Conservation (phyloP, 2,329 filamentous ascomycete species). For the Xylariaceae sp. region DNA sequence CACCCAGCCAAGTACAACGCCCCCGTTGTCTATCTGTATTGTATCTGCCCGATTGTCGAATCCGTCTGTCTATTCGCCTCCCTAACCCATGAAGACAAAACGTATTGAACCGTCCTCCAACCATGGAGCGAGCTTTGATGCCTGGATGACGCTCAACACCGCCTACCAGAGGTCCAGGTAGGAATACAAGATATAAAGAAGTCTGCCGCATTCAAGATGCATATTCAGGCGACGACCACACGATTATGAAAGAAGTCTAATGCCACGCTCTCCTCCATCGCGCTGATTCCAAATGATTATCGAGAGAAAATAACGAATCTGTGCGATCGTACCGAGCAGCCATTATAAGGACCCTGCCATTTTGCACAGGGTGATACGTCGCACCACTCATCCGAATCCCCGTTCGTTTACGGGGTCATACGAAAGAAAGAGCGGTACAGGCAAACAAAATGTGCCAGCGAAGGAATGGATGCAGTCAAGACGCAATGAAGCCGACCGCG, state of each 20-base stretch:
- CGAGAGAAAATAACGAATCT: constrained; percentile 5
- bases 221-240: neutral
- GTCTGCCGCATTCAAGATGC: no score
- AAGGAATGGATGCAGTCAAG: constrained; percentile 10
- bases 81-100: no score
- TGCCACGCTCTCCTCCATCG: constrained; percentile 4
- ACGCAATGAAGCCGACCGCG: constrained; percentile 8
- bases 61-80: no score
- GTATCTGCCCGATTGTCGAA: no score
- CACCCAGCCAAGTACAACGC: no score
- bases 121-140: no score
- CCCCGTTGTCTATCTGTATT: no score
- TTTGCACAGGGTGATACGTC: neutral
- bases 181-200: no score
- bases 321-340: constrained; percentile 15
- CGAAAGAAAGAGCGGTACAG: constrained; percentile 10
- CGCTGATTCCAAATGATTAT: constrained; percentile 1
- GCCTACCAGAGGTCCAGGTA: no score
- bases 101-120: no score
- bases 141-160: no score
- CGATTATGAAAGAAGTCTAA: constrained; percentile 19
- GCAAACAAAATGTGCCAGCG: constrained; percentile 1
- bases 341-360: constrained; percentile 1
- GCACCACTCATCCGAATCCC: neutral
- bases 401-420: constrained; percentile 4